These are phyloP conservation scores for Hirschioporus abietinus DNA, from an alignment of 768 basidiomycete species.

Conservation along the genomic window DNA sequence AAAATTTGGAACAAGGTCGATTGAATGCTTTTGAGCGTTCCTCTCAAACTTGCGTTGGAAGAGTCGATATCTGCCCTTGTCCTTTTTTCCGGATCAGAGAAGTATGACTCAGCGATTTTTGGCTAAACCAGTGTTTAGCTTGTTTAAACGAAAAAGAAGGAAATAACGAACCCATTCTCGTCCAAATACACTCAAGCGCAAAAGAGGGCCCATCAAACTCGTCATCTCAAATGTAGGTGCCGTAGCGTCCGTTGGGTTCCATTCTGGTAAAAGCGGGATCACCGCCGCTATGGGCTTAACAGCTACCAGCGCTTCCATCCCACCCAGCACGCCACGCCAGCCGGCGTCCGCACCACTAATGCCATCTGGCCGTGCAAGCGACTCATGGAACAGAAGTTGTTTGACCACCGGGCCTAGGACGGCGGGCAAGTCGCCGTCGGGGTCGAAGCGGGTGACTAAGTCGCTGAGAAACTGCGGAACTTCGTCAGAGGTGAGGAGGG, in stretches of 20 bases:
- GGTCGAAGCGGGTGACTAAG: constrained; percentile 73
- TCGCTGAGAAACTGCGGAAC: constrained; percentile 81
- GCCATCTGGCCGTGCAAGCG: constrained; percentile 61
- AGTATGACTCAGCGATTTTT: constrained; percentile 69
- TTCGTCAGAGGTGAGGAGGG: constrained; percentile 58
- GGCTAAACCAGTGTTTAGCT: constrained; percentile 44
- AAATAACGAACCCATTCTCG: constrained; percentile 67
- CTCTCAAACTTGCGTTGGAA: constrained; percentile 79
- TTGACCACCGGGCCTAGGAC: constrained; percentile 74
- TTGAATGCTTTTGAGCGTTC: constrained; percentile 80
- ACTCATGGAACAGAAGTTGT: constrained; percentile 56
- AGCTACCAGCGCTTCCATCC: constrained; percentile 72
- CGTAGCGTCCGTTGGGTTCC: constrained; percentile 59
- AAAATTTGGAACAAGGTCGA: constrained; percentile 80
- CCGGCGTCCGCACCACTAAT: constrained; percentile 65
- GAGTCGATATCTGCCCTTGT: constrained; percentile 71
- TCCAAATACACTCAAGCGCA: constrained; percentile 81
- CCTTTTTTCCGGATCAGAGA: constrained; percentile 79
- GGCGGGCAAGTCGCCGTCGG: constrained; percentile 69
- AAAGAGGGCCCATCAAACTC: constrained; percentile 79
- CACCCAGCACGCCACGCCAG: constrained; percentile 85
- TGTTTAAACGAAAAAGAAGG: constrained; percentile 4
- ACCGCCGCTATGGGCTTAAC: constrained; percentile 80
- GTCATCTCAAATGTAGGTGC: constrained; percentile 56
- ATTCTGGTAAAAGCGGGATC: constrained; percentile 70